Conservation (phyloP, 108 stramenopile species). For the Nannochloropsis gaditana region DNA sequence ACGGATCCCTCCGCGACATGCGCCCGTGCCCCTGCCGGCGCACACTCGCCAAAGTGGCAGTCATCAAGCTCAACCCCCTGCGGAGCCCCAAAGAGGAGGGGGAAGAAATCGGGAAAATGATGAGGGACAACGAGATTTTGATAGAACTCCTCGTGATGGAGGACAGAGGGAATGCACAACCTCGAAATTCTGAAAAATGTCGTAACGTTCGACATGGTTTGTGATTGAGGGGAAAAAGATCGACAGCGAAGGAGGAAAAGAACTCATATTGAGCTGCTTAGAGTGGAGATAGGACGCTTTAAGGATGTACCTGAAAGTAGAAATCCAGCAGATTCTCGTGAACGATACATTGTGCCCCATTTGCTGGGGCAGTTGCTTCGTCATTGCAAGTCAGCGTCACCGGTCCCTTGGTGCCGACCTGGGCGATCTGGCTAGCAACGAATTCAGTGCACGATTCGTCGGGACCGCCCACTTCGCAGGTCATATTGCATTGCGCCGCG, state of each 20-base stretch:
- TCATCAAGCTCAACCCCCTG: neutral
- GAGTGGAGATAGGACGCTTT: no score
- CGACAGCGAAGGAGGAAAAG: no score
- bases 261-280: no score
- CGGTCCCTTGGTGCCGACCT: neutral
- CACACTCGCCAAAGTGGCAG: conserved; percentile 14
- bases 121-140: no score
- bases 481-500: neutral
- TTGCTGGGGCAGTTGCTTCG: neutral
- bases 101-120: neutral
- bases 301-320: neutral
- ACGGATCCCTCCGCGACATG: neutral
- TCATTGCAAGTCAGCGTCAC: neutral
- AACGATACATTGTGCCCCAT: neutral
- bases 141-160: no score
- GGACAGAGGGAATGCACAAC: no score
- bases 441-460: neutral
- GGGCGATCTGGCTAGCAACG: neutral
- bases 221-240: no score
- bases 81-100: neutral
- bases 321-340: neutral
- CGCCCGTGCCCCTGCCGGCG: neutral
- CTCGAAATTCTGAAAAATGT: no score
- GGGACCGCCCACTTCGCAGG: neutral
- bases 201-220: no score